A percentile compares a stretch with the other conserved stretches of the same genome.
phyloP scores from a whole-genome alignment of 2,329 filamentous ascomycete genomes.

The Cryphonectria japonica region DNA sequence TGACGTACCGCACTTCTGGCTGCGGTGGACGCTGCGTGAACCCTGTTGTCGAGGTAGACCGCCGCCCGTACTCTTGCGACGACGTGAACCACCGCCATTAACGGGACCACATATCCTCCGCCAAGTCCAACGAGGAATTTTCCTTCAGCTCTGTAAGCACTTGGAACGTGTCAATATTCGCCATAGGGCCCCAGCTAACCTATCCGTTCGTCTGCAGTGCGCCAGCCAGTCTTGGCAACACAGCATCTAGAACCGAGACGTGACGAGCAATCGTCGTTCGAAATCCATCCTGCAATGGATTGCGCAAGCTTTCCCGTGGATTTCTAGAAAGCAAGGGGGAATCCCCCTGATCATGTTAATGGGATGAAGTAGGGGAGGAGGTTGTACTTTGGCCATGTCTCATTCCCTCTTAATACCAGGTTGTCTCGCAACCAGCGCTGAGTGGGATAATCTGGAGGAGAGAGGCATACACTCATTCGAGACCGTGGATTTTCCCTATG shows the following conservation, averaged over 20 bases:
- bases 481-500: neutral
- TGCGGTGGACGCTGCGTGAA: conserved; percentile 7
- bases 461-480: conserved; percentile 3
- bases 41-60: conserved; percentile 2
- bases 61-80: conserved; percentile 12
- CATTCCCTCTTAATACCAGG: neutral
- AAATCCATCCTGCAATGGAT: conserved; percentile 2
- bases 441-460: neutral
- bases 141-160: neutral
- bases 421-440: neutral
- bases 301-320: neutral
- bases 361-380: neutral
- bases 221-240: conserved; percentile 7
- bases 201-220: neutral
- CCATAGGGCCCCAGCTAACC: conserved; percentile 2
- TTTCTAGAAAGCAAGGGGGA: neutral
- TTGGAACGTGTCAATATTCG: neutral
- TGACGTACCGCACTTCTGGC: neutral
- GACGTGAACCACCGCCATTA: neutral
- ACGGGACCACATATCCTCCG: neutral
- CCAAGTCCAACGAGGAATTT: neutral
- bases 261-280: conserved; percentile 29
- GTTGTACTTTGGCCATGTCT: neutral
- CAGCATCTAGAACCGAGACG: conserved; percentile 18
- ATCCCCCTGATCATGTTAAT: neutral